Evolutionary conservation across 2,329 filamentous ascomycete species (phyloP), one percentile per base, ranked within the genome.

Genomic region (Colletotrichum zoysiae): DNA sequence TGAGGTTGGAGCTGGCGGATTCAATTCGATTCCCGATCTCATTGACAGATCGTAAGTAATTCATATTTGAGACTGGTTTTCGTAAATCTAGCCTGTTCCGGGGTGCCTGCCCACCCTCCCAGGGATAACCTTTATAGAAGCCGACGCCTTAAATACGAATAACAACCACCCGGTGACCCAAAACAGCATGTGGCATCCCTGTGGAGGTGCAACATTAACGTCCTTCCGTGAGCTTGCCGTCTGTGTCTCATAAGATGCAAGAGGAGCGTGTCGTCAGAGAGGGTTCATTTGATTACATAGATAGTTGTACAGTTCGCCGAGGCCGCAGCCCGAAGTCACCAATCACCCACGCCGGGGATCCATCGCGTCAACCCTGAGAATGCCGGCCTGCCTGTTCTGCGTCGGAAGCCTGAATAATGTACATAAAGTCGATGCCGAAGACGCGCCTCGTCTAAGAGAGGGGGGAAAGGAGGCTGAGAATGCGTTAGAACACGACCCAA

Each of bases 401-500:
- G 42, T 57, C 46, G 30, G 61, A 65, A 71, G 53, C 56, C 57
- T 48, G 57, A 57, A 50, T 74, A 73, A 58, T 60, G 67, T 74
- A 74, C 73, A 74, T 46, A 57, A 70, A 71, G 60, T 67, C 60
- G 57, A 65, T 61, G 20, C 55, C 42, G 42, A 57, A 61, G 56
- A 42, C 26, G 60, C 67, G 14, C 48, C 26, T 35, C 40, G 23
- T 65, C 42, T 88, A 92, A 75, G 88, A 90, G 78, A 92, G 89
- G 74, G 90, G 90, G 67, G 89, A 91, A 76, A 91, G 85, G 74
- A 91, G 86, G 79, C 89, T 91, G 67, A 66, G 23, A 38, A 38
- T 46, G 56, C 5, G 73, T 82, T 65, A 81, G 78, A 69, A 56
- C 3, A 23, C 12, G 23, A 1, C 1, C 16, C 14, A 11, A 40